phyloP scores from a whole-genome alignment of 805 yeast genomes.

The Saturnispora serradocipensis region DNA sequence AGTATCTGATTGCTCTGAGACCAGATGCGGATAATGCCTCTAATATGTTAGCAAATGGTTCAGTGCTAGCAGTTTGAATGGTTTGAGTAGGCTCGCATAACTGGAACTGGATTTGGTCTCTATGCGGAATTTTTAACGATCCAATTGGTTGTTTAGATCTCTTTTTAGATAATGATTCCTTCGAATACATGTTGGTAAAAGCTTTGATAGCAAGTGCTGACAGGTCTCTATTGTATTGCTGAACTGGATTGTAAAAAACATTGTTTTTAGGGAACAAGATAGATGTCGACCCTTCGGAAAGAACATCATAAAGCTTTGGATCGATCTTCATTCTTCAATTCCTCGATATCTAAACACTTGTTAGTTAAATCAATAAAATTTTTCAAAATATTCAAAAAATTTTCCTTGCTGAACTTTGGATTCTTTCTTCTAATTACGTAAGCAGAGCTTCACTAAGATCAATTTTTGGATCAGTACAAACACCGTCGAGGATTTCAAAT shows the following conservation, averaged over 20 bases:
- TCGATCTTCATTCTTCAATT: constrained; percentile 12
- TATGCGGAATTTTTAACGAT: constrained; percentile 12
- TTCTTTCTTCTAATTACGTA: neutral
- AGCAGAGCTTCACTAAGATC: constrained; percentile 3
- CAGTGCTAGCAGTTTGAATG: constrained; percentile 8
- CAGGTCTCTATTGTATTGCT: constrained; percentile 91
- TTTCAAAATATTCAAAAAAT: neutral
- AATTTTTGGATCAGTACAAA: neutral
- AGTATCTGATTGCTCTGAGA: constrained; percentile 85
- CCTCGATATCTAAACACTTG: neutral
- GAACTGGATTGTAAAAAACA: constrained; percentile 94
- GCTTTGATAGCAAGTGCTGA: constrained; percentile 80
- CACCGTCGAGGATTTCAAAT: constrained; percentile 1
- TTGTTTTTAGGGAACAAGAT: constrained; percentile 76
- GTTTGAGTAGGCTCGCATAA: constrained; percentile 7
- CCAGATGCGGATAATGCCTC: constrained; percentile 97
- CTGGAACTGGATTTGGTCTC: constrained; percentile 14
- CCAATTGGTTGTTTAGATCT: constrained; percentile 19
- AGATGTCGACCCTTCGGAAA: constrained; percentile 75
- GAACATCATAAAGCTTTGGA: constrained; percentile 22
- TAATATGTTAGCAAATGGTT: constrained; percentile 54
- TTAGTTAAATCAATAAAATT: neutral
- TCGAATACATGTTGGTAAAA: constrained; percentile 60
- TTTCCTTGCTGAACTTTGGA: neutral
- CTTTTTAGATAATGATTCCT: constrained; percentile 25